phyloP scores from a whole-genome alignment of 1,284 basidiomycete genomes.

The Trichosporon sp. region DNA sequence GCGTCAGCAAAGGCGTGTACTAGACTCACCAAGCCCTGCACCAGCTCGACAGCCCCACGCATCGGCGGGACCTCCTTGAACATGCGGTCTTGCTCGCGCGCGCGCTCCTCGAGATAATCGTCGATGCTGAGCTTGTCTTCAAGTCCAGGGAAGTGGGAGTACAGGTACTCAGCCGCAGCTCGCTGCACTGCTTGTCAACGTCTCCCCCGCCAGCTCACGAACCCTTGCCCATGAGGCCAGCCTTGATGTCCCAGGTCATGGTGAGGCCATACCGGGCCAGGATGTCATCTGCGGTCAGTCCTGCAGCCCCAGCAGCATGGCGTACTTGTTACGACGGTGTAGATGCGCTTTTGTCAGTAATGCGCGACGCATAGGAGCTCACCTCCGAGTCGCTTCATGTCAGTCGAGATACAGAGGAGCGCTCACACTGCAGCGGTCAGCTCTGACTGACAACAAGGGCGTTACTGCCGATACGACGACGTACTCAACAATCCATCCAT shows the following conservation, averaged over 20 bases:
- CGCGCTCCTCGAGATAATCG: slow-evolving; percentile 52
- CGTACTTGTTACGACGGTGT: slow-evolving; percentile 52
- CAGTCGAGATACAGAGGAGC: neutral
- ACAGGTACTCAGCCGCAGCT: slow-evolving; percentile 49
- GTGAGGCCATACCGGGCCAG: slow-evolving; percentile 51
- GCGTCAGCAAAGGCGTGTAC: neutral
- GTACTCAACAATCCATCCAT: slow-evolving; percentile 56
- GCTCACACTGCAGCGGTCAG: slow-evolving; percentile 39
- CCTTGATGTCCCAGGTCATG: slow-evolving; percentile 57
- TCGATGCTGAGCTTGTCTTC: slow-evolving; percentile 50
- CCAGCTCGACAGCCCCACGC: slow-evolving; percentile 52
- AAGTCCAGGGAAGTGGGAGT: slow-evolving; percentile 50
- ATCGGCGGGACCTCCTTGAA: slow-evolving; percentile 54
- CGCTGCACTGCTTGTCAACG: slow-evolving; percentile 31
- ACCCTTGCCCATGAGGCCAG: slow-evolving; percentile 57
- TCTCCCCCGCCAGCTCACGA: slow-evolving; percentile 12
- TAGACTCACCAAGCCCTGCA: slow-evolving; percentile 48
- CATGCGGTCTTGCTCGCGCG: slow-evolving; percentile 46
- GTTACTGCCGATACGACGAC: neutral
- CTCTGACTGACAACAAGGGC: neutral
- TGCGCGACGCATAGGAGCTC: slow-evolving; percentile 1
- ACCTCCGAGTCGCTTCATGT: slow-evolving; percentile 43
- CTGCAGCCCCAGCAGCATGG: neutral
- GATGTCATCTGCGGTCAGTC: slow-evolving; percentile 46
- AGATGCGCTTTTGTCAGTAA: slow-evolving; percentile 47